Evolutionary conservation across 2,329 filamentous ascomycete species (phyloP).

Genomic region (Blumeria graminis): DNA sequence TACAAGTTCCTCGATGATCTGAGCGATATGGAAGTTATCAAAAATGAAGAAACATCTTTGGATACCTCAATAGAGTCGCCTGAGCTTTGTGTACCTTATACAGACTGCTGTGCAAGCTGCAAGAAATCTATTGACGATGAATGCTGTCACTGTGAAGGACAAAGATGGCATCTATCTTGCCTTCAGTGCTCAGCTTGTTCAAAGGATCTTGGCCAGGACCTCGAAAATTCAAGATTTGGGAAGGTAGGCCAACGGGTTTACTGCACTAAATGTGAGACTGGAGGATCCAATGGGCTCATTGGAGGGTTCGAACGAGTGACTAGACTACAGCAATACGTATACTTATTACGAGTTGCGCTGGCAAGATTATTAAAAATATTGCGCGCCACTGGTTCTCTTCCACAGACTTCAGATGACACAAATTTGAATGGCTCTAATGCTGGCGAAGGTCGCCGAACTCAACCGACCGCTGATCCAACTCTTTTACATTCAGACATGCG

Average conservation of each 20-base stretch:
- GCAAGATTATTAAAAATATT: constrained; percentile 74
- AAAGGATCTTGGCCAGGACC: constrained; percentile 41
- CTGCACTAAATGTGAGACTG: constrained; percentile 42
- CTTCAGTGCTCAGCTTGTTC: constrained; percentile 46
- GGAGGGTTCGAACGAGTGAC: constrained; percentile 51
- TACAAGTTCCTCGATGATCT: constrained; percentile 68
- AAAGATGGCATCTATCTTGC: constrained; percentile 67
- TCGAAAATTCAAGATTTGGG: constrained; percentile 49
- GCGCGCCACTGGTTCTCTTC: constrained; percentile 56
- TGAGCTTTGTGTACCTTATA: constrained; percentile 46
- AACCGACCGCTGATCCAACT: constrained; percentile 24
- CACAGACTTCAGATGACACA: constrained; percentile 50
- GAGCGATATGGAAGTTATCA: constrained; percentile 54
- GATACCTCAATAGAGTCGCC: constrained; percentile 42
- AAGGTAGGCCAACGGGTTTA: constrained; percentile 41
- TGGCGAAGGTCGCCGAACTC: constrained; percentile 33
- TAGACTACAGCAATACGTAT: constrained; percentile 83
- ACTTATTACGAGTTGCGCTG: constrained; percentile 73
- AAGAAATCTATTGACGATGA: constrained; percentile 83
- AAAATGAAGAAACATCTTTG: constrained; percentile 43
- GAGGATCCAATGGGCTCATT: constrained; percentile 24
- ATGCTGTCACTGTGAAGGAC: constrained; percentile 51
- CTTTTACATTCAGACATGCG: constrained; percentile 40
- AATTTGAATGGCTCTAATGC: constrained; percentile 42
- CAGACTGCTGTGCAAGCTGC: constrained; percentile 66